These are phyloP conservation scores for Diaporthe sp. DNA, from an alignment of 2,329 filamentous ascomycete species.

Conservation along the genomic window DNA sequence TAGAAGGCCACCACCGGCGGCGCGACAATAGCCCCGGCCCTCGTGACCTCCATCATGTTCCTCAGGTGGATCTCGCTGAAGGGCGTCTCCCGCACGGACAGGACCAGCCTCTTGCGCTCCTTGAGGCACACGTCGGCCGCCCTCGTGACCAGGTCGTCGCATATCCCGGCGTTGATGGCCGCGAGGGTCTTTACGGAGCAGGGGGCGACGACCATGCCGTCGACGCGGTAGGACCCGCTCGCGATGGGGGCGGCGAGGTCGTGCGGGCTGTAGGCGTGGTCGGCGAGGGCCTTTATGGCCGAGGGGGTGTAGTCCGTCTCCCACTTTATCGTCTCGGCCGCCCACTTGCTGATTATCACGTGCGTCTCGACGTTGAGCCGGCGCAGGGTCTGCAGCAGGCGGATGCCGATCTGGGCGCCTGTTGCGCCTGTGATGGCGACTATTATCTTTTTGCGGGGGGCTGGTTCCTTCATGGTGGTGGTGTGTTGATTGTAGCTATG, in stretches of 20 bases:
- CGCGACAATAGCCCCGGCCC: slow-evolving; percentile 58
- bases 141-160: slow-evolving; percentile 60
- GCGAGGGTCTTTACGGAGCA: slow-evolving; percentile 65
- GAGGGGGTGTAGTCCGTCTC: slow-evolving; percentile 57
- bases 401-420: slow-evolving; percentile 59
- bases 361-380: slow-evolving; percentile 62
- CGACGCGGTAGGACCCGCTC: slow-evolving; percentile 58
- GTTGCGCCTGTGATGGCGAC: slow-evolving; percentile 66
- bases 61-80: slow-evolving; percentile 61
- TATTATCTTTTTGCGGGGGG: slow-evolving; percentile 53
- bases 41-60: slow-evolving; percentile 59
- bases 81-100: slow-evolving; percentile 60
- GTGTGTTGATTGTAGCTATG: neutral
- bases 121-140: slow-evolving; percentile 63
- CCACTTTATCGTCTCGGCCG: slow-evolving; percentile 61
- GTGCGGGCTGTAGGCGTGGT: slow-evolving; percentile 54
- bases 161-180: slow-evolving; percentile 56
- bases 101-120: slow-evolving; percentile 56
- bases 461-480: neutral
- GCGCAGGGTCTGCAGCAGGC: slow-evolving; percentile 56
- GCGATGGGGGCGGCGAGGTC: slow-evolving; percentile 62
- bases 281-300: slow-evolving; percentile 55
- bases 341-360: slow-evolving; percentile 64
- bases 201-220: slow-evolving; percentile 63
- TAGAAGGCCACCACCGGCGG: slow-evolving; percentile 62